Percentiles rank a stretch among this genome's conserved stretches.
phyloP scores from a whole-genome alignment of 768 basidiomycete species.

The Kwoniella sp. region DNA sequence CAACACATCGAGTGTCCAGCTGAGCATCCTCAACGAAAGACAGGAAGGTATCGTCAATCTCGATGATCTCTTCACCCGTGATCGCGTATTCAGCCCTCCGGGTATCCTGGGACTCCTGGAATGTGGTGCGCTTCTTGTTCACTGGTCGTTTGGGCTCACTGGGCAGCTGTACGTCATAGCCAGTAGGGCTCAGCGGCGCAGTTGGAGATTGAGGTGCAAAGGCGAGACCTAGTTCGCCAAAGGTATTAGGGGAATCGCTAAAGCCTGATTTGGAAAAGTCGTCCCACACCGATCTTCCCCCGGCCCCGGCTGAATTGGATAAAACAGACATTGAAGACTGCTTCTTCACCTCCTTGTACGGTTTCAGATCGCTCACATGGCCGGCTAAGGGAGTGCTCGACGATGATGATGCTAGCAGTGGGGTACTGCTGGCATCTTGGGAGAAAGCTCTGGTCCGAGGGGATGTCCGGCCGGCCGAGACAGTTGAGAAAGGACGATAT shows the following conservation, averaged over 20 bases:
- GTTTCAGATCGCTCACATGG: background rate
- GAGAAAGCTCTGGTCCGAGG: constrained; percentile 8
- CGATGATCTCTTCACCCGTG: constrained; percentile 21
- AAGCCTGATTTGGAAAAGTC: constrained; percentile 39
- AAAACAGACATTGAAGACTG: constrained; percentile 5
- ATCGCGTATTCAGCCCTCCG: constrained; percentile 1
- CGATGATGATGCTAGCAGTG: background rate
- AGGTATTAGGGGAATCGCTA: constrained; percentile 20
- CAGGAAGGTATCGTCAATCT: constrained; percentile 39
- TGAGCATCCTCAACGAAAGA: constrained; percentile 38
- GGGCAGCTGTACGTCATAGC: background rate
- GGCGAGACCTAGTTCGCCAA: constrained; percentile 11
- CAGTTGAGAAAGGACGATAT: constrained; percentile 14
- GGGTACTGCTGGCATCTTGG: background rate
- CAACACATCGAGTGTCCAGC: constrained; percentile 15
- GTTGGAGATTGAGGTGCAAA: constrained; percentile 4
- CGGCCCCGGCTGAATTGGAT: background rate
- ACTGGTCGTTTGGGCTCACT: background rate
- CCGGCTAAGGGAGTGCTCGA: background rate
- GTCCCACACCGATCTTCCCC: constrained; percentile 26
- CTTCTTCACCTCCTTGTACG: background rate
- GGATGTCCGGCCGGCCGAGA: constrained; percentile 1
- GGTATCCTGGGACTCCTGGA: background rate
- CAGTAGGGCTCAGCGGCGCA: background rate
- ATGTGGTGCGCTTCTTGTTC: constrained; percentile 7